phyloP scores from a whole-genome alignment of 23 red algal species.

The Gracilariopsis chorda region DNA sequence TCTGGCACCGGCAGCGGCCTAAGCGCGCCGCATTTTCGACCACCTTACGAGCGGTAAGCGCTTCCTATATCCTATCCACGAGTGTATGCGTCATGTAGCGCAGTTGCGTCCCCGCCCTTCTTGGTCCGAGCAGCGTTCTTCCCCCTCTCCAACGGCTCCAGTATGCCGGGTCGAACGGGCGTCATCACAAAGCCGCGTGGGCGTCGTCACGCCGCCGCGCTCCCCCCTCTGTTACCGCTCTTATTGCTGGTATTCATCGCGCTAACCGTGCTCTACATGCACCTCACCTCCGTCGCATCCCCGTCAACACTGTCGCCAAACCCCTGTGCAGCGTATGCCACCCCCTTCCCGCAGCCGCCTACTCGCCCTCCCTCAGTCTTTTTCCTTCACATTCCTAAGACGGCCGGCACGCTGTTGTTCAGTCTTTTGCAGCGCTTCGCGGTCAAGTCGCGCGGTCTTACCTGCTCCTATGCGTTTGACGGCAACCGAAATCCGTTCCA shows the following conservation, averaged over 20 bases:
- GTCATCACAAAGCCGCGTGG: too few species aligned
- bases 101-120: too few species aligned
- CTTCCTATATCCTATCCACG: too few species aligned
- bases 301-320: neutral
- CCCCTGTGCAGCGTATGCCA: neutral
- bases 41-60: too few species aligned
- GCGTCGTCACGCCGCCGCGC: too few species aligned
- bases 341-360: neutral
- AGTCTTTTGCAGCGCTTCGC: constrained; percentile 10
- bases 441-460: neutral
- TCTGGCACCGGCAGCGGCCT: too few species aligned
- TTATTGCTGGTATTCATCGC: neutral
- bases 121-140: too few species aligned
- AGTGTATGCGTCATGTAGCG: too few species aligned
- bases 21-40: too few species aligned
- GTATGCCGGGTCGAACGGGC: too few species aligned
- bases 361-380: constrained; percentile 30
- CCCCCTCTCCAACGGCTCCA: too few species aligned
- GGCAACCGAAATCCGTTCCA: neutral
- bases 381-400: constrained; percentile 41
- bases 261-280: neutral
- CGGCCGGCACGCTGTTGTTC: constrained; percentile 14
- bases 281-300: neutral
- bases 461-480: constrained; percentile 6
- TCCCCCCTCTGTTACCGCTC: too few species aligned